Conservation (phyloP, 2,329 filamentous ascomycete species). For the Coniochaeta ligniaria region DNA sequence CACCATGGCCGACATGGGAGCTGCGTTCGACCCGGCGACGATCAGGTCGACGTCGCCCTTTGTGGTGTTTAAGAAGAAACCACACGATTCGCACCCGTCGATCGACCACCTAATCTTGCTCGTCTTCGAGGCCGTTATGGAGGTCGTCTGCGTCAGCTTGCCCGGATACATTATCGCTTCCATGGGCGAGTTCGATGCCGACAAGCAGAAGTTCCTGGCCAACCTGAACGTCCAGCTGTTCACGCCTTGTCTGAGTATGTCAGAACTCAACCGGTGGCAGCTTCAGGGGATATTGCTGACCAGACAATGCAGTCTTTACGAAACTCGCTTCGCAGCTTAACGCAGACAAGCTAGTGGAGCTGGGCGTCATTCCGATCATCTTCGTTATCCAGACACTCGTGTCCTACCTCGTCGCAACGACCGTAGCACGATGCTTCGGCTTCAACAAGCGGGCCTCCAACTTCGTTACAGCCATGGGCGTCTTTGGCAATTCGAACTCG, state of each 20-base stretch:
- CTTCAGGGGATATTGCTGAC: neutral
- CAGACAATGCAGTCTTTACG: slow-evolving; percentile 67
- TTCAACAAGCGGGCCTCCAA: slow-evolving; percentile 83
- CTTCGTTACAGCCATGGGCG: slow-evolving; percentile 93
- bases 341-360: slow-evolving; percentile 79
- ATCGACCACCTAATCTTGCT: slow-evolving; percentile 66
- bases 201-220: slow-evolving; percentile 92
- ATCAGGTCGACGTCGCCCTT: slow-evolving; percentile 28
- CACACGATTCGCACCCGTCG: slow-evolving; percentile 53
- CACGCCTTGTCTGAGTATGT: slow-evolving; percentile 88
- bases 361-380: slow-evolving; percentile 92
- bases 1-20: slow-evolving; percentile 15
- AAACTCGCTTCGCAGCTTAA: slow-evolving; percentile 94
- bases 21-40: slow-evolving; percentile 12
- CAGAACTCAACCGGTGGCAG: neutral
- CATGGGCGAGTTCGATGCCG: slow-evolving; percentile 87
- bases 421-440: slow-evolving; percentile 67
- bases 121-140: slow-evolving; percentile 90
- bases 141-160: slow-evolving; percentile 90
- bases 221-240: slow-evolving; percentile 96
- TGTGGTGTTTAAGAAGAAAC: slow-evolving; percentile 26
- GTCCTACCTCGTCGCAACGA: slow-evolving; percentile 69
- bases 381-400: slow-evolving; percentile 83
- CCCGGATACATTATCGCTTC: slow-evolving; percentile 90
- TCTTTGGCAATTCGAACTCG: slow-evolving; percentile 95